Percentiles rank a stretch among this genome's conserved stretches.
Conservation (phyloP, 2,329 filamentous ascomycete genomes). For the Leptodontidium sp. region DNA sequence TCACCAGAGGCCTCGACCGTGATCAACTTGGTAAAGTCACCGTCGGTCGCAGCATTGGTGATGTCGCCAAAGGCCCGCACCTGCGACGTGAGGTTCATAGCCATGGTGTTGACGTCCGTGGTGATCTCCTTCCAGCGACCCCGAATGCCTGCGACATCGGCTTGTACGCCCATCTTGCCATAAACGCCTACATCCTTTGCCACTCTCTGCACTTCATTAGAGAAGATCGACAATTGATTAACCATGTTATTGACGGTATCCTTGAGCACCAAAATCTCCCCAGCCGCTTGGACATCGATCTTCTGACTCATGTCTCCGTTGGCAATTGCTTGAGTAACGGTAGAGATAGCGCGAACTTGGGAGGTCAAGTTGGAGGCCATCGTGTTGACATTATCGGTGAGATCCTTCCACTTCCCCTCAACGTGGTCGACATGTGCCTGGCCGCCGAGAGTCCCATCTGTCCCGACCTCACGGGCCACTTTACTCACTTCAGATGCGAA, state of each 20-base stretch:
- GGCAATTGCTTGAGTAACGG: conserved; percentile 93
- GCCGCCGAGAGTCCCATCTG: conserved; percentile 91
- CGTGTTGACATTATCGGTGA: conserved; percentile 89
- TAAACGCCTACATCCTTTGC: conserved; percentile 97
- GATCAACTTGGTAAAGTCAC: conserved; percentile 96
- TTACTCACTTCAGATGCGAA: conserved; percentile 98
- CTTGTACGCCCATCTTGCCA: conserved; percentile 97
- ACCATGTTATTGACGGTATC: conserved; percentile 99
- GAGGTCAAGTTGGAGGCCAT: conserved; percentile 74
- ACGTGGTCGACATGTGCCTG: conserved; percentile 95
- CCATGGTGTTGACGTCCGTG: conserved; percentile 54
- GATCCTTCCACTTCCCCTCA: conserved; percentile 94
- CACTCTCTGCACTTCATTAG: conserved; percentile 92
- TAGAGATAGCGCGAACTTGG: conserved; percentile 88
- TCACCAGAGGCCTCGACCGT: conserved; percentile 98
- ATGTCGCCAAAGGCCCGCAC: conserved; percentile 98
- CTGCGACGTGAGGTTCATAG: conserved; percentile 85
- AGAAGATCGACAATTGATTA: conserved; percentile 92
- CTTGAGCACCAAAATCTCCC: conserved; percentile 92
- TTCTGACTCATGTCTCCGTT: conserved; percentile 96
- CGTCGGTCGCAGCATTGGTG: conserved; percentile 95
- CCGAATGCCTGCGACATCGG: conserved; percentile 90
- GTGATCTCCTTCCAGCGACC: conserved; percentile 99
- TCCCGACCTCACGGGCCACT: conserved; percentile 93
- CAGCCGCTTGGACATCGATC: conserved; percentile 93